Conservation (phyloP, 495 filamentous ascomycete species). For the Pseudotulostoma volvatum region DNA sequence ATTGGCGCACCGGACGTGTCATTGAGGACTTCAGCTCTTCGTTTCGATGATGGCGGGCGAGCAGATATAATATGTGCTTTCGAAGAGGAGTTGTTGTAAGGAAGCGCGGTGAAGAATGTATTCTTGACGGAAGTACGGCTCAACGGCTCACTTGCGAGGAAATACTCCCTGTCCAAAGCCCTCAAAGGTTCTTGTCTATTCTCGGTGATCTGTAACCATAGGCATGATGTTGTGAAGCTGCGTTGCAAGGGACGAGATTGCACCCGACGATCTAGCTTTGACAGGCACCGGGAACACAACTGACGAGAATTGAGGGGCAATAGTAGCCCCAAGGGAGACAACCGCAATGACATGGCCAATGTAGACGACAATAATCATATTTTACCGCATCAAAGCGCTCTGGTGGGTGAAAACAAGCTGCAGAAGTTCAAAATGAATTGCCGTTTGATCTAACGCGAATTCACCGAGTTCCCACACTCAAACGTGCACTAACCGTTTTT, state of each 20-base stretch:
- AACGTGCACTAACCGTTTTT: no score
- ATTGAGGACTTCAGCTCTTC: slow-evolving; percentile 3
- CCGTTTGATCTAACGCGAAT: no score
- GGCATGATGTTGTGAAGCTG: slow-evolving; percentile 20
- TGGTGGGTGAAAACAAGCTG: no score
- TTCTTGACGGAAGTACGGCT: slow-evolving; percentile 6
- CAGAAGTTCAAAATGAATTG: no score
- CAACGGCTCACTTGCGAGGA: slow-evolving; percentile 20
- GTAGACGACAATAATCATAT: no score
- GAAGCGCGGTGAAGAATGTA: slow-evolving; percentile 17
- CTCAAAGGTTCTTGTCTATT: slow-evolving; percentile 11
- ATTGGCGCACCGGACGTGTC: slow-evolving; percentile 4
- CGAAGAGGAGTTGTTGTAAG: slow-evolving; percentile 9
- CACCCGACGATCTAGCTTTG: slow-evolving; percentile 7
- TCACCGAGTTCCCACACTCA: no score
- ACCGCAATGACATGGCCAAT: slow-evolving; percentile 32
- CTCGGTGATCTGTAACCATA: slow-evolving; percentile 15
- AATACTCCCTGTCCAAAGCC: slow-evolving; percentile 24
- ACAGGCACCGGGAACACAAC: slow-evolving; percentile 21
- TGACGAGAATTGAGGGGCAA: slow-evolving; percentile 16
- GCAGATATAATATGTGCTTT: slow-evolving; percentile 3
- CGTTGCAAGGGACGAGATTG: slow-evolving; percentile 10
- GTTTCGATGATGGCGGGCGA: slow-evolving; percentile 4
- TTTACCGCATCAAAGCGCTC: no score
- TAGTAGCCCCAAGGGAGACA: slow-evolving; percentile 21